A percentile compares a stretch with the other conserved stretches of the same genome.
phyloP scores from a whole-genome alignment of 163 green algal genomes.

The Scenedesmus sp. region DNA sequence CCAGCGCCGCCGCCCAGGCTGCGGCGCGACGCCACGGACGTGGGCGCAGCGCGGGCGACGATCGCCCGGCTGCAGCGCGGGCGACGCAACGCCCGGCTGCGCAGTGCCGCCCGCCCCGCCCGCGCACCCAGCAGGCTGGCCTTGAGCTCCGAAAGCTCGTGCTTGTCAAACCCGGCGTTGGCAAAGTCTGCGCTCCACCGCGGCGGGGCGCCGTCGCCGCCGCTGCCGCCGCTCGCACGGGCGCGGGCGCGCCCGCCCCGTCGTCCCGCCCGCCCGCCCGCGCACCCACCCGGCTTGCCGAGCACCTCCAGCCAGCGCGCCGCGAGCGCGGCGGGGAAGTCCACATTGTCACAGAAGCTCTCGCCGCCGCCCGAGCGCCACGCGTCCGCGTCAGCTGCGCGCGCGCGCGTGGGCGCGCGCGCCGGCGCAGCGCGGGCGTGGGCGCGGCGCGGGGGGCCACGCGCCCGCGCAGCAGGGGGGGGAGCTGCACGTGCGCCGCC shows the following conservation, averaged over 20 bases:
- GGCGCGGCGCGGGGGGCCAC: too few species aligned
- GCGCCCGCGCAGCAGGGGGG: too few species aligned
- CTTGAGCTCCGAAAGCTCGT: conserved; percentile 23
- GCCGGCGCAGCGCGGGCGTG: too few species aligned
- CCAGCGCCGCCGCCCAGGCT: neutral
- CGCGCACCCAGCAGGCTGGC: too few species aligned
- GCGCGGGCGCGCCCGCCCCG: neutral
- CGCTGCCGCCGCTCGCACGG: neutral
- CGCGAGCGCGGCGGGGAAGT: conserved; percentile 25
- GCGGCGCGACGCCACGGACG: too few species aligned
- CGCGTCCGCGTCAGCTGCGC: conserved; percentile 28
- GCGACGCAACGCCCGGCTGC: too few species aligned
- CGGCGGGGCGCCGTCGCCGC: too few species aligned
- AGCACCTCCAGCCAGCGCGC: conserved; percentile 30
- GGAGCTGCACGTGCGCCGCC: too few species aligned
- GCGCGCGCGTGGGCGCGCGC: too few species aligned
- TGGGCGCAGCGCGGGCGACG: too few species aligned
- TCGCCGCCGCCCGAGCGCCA: conserved; percentile 30
- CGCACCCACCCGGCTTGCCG: conserved; percentile 3
- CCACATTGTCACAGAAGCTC: conserved; percentile 41
- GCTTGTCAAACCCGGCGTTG: conserved; percentile 37
- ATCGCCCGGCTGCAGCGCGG: too few species aligned
- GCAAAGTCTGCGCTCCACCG: conserved; percentile 9
- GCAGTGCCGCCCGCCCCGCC: too few species aligned
- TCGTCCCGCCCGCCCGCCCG: neutral